Evolutionary conservation across 2,329 filamentous ascomycete genomes (phyloP), one percentile per base, ranked within the genome.

Genomic region (Dichotomopilus funicola): DNA sequence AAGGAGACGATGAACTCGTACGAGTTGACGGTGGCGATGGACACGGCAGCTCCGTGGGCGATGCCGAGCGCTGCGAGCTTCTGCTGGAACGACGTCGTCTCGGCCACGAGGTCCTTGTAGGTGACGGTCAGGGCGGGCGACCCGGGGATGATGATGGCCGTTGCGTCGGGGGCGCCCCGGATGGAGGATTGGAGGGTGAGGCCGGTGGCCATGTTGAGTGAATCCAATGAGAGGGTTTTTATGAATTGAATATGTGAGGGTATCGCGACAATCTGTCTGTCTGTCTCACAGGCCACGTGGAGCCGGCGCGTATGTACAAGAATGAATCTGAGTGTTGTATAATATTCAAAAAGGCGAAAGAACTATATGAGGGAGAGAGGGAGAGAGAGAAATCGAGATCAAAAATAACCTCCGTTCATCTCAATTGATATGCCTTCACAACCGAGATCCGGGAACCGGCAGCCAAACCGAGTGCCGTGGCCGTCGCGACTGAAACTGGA

Each of bases 1-100:
- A 95, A 95, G 2, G 89, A 85, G 55, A 94, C 84, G 67, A 95
- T 88, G 73, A 95, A 94, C 70, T 91, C 88, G 72, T 90, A 91
- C 52, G 86, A 90, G 75, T 95, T 95, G 57, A 87, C 81, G 13
- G 91, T 80, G 34, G 89, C 87, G 68, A 95, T 91, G 48, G 89
- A 94, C 51, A 95, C 88, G 47, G 88, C 85, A 11, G 85, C 81
- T 61, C 80, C 78, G 44, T 80, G 78, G 55, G 78, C 76, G 60
- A 95, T 83, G 61, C 89, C 89, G 54, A 92, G 78, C 48, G 78
- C 78, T 31, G 89, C 89, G 60, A 95, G 83, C 72, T 89, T 88
- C 67, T 78, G 76, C 74, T 94, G 89, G 74, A 94, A 92, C 12
- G 79, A 73, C 44, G 76, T 71, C 54, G 90, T 80, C 66, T 91